Conservation (phyloP, 1,284 basidiomycete genomes). For the Ustilago curta region DNA sequence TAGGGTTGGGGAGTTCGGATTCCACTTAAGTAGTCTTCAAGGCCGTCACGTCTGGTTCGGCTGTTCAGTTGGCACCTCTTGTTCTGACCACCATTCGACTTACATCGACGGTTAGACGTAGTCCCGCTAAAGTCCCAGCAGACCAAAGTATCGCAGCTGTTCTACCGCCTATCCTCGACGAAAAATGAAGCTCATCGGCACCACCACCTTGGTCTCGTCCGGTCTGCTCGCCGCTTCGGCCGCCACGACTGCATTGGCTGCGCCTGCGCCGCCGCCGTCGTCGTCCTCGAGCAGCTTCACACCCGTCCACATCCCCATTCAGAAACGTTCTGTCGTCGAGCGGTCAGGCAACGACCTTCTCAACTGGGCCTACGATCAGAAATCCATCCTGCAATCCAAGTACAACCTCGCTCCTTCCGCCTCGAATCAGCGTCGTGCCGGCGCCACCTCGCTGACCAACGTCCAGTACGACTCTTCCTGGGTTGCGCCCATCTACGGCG, state of each 20-base stretch:
- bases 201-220: conserved; percentile 31
- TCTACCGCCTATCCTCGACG: neutral
- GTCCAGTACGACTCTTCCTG: conserved; percentile 56
- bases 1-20: too few species aligned
- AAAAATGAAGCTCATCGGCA: conserved; percentile 34
- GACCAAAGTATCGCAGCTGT: neutral
- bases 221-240: conserved; percentile 34
- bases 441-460: conserved; percentile 38
- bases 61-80: too few species aligned
- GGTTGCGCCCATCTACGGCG: conserved; percentile 46
- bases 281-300: neutral
- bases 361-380: conserved; percentile 52
- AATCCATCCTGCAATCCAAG: conserved; percentile 53
- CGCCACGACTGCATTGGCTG: conserved; percentile 19
- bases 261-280: too few species aligned
- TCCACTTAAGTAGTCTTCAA: too few species aligned
- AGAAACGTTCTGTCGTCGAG: conserved; percentile 27
- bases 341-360: conserved; percentile 43
- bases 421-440: conserved; percentile 18
- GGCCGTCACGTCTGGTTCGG: too few species aligned
- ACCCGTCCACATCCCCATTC: conserved; percentile 36
- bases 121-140: neutral
- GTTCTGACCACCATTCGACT: too few species aligned
- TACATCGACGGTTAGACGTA: too few species aligned
- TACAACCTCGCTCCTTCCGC: conserved; percentile 31